Evolutionary conservation across 306 rosid species (phyloP).

Genomic region (Betula pendula): DNA sequence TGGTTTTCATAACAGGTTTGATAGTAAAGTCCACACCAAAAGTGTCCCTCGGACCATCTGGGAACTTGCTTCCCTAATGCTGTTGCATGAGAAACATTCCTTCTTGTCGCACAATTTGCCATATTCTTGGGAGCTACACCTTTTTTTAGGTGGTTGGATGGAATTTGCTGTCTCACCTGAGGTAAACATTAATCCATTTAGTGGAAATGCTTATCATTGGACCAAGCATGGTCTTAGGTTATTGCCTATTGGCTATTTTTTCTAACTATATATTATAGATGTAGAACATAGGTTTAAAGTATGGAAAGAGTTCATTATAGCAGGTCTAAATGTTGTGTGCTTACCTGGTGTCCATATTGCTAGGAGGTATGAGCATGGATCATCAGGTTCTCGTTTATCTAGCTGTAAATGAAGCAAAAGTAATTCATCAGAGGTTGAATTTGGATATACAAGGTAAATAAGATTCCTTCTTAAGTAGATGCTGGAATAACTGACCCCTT

Average conservation of each 20-base stretch:
- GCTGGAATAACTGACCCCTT: slow-evolving; percentile 60
- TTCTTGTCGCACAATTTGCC: slow-evolving; percentile 67
- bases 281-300: slow-evolving; percentile 11
- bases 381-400: slow-evolving; percentile 88
- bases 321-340: slow-evolving; percentile 13
- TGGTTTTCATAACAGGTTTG: slow-evolving; percentile 21
- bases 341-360: slow-evolving; percentile 99
- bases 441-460: slow-evolving; percentile 14
- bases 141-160: slow-evolving; percentile 72
- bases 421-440: slow-evolving; percentile 14
- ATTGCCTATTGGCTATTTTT: slow-evolving; percentile 10
- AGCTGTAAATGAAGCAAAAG: slow-evolving; percentile 52
- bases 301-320: slow-evolving; percentile 19
- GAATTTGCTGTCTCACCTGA: slow-evolving; percentile 95
- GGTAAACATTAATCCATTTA: slow-evolving; percentile 29
- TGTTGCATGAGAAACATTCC: slow-evolving; percentile 88
- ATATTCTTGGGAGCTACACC: slow-evolving; percentile 60
- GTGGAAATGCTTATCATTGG: slow-evolving; percentile 19
- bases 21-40: slow-evolving; percentile 55
- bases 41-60: slow-evolving; percentile 85
- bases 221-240: not conserved
- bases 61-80: slow-evolving; percentile 71
- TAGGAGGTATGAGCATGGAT: slow-evolving; percentile 88
- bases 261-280: slow-evolving; percentile 16
- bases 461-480: slow-evolving; percentile 12